Conservation (phyloP, 495 filamentous ascomycete genomes). For the Annulohypoxylon nitens region DNA sequence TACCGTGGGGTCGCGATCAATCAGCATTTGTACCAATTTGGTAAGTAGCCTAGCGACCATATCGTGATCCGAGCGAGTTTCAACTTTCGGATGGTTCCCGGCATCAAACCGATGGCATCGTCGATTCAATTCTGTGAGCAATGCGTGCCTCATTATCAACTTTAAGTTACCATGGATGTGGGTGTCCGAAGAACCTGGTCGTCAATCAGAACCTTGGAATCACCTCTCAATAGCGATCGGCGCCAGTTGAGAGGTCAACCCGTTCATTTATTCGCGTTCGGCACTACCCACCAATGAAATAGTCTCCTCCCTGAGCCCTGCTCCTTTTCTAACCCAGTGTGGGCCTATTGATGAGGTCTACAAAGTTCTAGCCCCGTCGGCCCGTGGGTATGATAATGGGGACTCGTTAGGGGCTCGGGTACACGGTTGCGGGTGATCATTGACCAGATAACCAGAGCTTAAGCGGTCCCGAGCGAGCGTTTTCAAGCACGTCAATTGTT, state of each 20-base stretch:
- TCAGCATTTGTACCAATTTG: conserved; percentile 26
- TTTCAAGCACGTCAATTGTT: neutral
- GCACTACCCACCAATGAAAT: conserved; percentile 24
- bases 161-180: conserved; percentile 23
- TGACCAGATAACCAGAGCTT: neutral
- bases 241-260: conserved; percentile 7
- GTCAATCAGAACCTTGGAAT: conserved; percentile 21
- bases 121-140: conserved; percentile 8
- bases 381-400: conserved; percentile 21
- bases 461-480: neutral
- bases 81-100: conserved; percentile 35
- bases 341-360: conserved; percentile 11
- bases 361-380: conserved; percentile 31
- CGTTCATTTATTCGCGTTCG: conserved; percentile 9
- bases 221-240: conserved; percentile 24
- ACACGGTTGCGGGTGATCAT: neutral
- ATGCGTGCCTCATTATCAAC: conserved; percentile 5
- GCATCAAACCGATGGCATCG: conserved; percentile 13
- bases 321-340: conserved; percentile 9
- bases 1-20: conserved; percentile 32
- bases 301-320: neutral
- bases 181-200: conserved; percentile 11
- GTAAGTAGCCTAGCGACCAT: neutral
- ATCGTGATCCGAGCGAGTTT: conserved; percentile 24
- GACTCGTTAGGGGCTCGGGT: neutral